phyloP scores from a whole-genome alignment of 306 rosid species.

The Quercus berberidifolia region DNA sequence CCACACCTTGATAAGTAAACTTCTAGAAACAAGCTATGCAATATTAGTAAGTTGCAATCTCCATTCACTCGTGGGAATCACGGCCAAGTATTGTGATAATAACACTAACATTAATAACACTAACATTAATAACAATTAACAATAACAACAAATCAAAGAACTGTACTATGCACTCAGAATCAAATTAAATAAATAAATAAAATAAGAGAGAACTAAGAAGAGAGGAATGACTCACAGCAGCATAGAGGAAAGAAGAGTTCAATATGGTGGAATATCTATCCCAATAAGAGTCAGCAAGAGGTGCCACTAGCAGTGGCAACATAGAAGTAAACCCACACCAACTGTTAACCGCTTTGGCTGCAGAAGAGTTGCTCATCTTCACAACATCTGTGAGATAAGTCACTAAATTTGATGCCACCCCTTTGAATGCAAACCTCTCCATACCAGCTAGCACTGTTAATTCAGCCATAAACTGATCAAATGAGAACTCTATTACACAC shows the following conservation, averaged over 20 bases:
- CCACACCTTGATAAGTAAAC: not conserved
- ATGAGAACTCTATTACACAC: not conserved
- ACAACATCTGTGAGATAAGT: constrained; percentile 81
- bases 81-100: not conserved
- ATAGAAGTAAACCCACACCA: constrained; percentile 92
- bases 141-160: not conserved
- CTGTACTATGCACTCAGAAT: too few species aligned
- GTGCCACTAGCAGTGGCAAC: constrained; percentile 84
- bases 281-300: constrained; percentile 81
- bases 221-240: constrained; percentile 53
- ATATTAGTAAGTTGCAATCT: too few species aligned
- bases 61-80: too few species aligned
- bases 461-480: not conserved
- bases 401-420: constrained; percentile 81
- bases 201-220: constrained; percentile 2
- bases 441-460: constrained; percentile 66
- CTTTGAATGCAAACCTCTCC: constrained; percentile 93
- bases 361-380: constrained; percentile 80
- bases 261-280: constrained; percentile 68
- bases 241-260: constrained; percentile 62
- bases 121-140: not conserved
- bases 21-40: not conserved
- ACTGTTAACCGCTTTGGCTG: constrained; percentile 76
- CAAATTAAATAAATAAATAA: too few species aligned
- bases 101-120: not conserved